A percentile compares a stretch with the other conserved stretches of the same genome.
These are phyloP conservation scores for Carex kokanica DNA, from an alignment of 176 grass and related monocot species.

Conservation along the genomic window DNA sequence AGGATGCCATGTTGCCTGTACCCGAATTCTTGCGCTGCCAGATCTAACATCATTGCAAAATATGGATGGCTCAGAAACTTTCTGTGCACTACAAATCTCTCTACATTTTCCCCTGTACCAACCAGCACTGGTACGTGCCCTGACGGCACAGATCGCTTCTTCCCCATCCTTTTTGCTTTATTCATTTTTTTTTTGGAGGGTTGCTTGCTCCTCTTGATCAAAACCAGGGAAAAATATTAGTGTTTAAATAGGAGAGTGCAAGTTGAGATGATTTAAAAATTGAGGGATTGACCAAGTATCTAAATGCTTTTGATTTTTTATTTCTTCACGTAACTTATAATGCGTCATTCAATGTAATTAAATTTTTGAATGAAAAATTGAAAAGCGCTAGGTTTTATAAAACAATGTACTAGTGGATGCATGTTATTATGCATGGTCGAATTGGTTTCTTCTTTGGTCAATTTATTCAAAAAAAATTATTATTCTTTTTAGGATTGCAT, in stretches of 20 bases:
- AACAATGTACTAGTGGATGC: neutral
- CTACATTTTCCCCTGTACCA: conserved; percentile 18
- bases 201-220: conserved; percentile 1
- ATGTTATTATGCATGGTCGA: neutral
- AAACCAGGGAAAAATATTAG: neutral
- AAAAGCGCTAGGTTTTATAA: neutral
- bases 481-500: neutral
- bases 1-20: conserved; percentile 68
- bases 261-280: conserved; percentile 19
- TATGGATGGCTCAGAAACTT: conserved; percentile 56
- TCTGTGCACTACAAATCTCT: conserved; percentile 58
- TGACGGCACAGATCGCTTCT: conserved; percentile 25
- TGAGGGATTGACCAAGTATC: neutral
- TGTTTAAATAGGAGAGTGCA: conserved; percentile 14
- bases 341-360: neutral
- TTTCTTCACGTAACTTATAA: neutral
- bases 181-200: neutral
- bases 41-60: conserved; percentile 47
- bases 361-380: neutral
- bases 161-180: conserved; percentile 1
- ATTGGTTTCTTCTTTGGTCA: neutral
- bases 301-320: neutral
- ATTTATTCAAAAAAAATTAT: neutral
- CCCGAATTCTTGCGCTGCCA: conserved; percentile 61
- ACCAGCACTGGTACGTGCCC: conserved; percentile 72